Percentiles rank a stretch among this genome's conserved stretches.
Conservation (phyloP, 164 flowering plant genomes). For the Umbellularia californica region DNA sequence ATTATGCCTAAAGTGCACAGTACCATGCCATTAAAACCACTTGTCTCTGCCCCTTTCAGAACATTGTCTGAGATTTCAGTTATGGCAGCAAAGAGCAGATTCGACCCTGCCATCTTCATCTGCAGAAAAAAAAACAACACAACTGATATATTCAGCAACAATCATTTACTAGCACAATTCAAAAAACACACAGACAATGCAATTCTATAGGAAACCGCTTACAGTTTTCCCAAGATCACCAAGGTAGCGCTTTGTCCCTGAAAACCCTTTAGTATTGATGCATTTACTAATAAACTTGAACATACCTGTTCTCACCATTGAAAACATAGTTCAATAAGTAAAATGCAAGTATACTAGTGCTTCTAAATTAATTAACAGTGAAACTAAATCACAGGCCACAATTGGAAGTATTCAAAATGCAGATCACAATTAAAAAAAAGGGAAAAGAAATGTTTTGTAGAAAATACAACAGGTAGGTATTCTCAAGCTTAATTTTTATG, state of each 20-base stretch:
- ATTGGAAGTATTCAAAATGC: background rate
- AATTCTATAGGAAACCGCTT: conserved; percentile 20
- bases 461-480: background rate
- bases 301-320: conserved; percentile 46
- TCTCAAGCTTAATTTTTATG: background rate
- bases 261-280: conserved; percentile 72
- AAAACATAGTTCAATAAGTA: conserved; percentile 5
- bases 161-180: background rate
- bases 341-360: background rate
- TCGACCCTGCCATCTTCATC: conserved; percentile 89
- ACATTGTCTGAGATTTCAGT: conserved; percentile 92
- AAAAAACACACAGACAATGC: background rate
- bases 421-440: no score
- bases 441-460: background rate
- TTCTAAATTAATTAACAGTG: background rate
- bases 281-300: conserved; percentile 78
- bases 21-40: conserved; percentile 93
- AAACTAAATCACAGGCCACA: background rate
- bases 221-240: conserved; percentile 94
- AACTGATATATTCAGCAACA: background rate
- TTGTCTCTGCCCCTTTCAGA: conserved; percentile 87
- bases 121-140: conserved; percentile 24
- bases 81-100: conserved; percentile 76
- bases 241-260: conserved; percentile 89
- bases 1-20: background rate